Evolutionary conservation across 345 rosid genomes (phyloP), one percentile per base, ranked within the genome.

Genomic region (Crucihimalaya himalaica): DNA sequence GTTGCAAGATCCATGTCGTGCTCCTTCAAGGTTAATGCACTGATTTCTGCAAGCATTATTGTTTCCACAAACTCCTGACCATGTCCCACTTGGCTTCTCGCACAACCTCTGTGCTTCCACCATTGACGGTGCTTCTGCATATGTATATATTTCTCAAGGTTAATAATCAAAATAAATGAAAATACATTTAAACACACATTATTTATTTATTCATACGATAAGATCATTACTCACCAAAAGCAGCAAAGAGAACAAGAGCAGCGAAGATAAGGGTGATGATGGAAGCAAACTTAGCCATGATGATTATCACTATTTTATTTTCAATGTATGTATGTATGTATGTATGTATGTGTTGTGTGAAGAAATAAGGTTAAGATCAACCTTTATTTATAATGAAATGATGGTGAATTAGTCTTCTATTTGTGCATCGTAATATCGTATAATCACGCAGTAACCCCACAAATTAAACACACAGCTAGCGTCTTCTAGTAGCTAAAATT

Each of bases 11-110:
- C 65, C 65, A 20, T 39, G 48, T 13, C 11, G 47, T 60, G 65
- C 65, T 39, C 19, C 7, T 32, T 60, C 65, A 39, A 88, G 81
- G 70, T 42, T 75, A 66, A 91, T 78, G 48, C 65, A 60, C 64
- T 59, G 64, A 3, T 59, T 59, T 18, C 20, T 35, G 46, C 64
- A 59, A 2, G 64, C 47, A 20, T 2, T 21, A 59, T 2, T 19
- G 18, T 37, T 35, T 37, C 28, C 29, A 20, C 64, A 59, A 4
- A 59, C 18, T 20, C 47, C 47, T 13, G 18, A 19, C 46, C 29
- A 35, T 59, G 64, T 35, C 6, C 11, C 10, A 59, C 64, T 59
- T 12, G 2, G 3, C 12, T 0, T 35, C 46, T 20, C 28, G 28
- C 64, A 59, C 6, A 23, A 62, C 37, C 0, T 62, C 52, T 55